These are phyloP conservation scores for Pisolithus thermaeus DNA, from an alignment of 1,284 basidiomycete genomes.

Conservation along the genomic window DNA sequence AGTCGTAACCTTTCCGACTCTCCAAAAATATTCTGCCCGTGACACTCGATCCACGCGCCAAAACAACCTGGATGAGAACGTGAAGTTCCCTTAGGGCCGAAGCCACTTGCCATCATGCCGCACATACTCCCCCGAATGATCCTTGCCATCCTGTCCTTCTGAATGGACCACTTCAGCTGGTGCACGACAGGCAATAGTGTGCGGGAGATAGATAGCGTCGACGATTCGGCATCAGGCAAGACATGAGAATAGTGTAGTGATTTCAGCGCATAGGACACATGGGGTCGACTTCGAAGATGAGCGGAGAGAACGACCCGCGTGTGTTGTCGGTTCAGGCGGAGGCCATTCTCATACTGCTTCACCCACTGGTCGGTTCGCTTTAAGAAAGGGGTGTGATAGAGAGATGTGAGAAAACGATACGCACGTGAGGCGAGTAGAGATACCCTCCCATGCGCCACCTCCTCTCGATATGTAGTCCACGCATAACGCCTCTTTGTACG, in stretches of 20 bases:
- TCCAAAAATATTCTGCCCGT: conserved; percentile 41
- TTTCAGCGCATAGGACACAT: conserved; percentile 23
- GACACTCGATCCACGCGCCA: conserved; percentile 49
- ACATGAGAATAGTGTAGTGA: conserved; percentile 32
- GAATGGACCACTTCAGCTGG: conserved; percentile 46
- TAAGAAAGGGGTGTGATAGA: background rate
- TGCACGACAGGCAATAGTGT: conserved; percentile 39
- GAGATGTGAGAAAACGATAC: conserved; percentile 16
- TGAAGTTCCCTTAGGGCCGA: conserved; percentile 1
- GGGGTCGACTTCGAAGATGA: conserved; percentile 31
- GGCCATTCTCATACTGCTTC: conserved; percentile 35
- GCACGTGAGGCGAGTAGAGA: conserved; percentile 54
- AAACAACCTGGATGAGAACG: conserved; percentile 31
- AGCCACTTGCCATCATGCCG: conserved; percentile 22
- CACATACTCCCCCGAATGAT: conserved; percentile 38
- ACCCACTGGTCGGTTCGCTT: conserved; percentile 28
- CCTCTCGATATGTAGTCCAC: conserved; percentile 58
- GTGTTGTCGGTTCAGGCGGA: conserved; percentile 34
- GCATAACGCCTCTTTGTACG: conserved; percentile 60
- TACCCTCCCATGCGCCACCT: conserved; percentile 59
- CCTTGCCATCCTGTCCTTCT: conserved; percentile 50
- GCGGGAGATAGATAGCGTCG: conserved; percentile 33
- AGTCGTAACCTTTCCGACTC: conserved; percentile 61
- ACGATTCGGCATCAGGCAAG: conserved; percentile 35
- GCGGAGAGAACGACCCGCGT: conserved; percentile 33